Evolutionary conservation across 2,329 filamentous ascomycete species (phyloP).

Genomic region (Colletotrichum eleusines): DNA sequence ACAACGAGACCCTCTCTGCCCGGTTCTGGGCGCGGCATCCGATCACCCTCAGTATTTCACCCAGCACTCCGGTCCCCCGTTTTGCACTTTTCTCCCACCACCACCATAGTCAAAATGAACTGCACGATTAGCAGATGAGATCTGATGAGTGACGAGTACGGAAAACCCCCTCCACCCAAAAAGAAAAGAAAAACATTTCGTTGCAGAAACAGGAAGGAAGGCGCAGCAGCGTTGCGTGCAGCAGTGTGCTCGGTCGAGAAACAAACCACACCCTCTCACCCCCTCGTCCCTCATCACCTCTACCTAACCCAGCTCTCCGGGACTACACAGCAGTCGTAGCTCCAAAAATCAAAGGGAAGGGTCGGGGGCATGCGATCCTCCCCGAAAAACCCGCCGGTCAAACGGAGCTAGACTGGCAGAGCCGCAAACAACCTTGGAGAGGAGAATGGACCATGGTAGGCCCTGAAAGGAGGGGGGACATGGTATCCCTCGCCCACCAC

Average conservation of each 20-base stretch:
- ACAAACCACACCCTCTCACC: not conserved
- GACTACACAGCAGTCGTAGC: slow-evolving; percentile 8
- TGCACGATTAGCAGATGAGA: slow-evolving; percentile 18
- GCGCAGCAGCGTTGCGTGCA: slow-evolving; percentile 9
- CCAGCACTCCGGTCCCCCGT: not conserved
- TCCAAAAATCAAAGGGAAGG: not conserved
- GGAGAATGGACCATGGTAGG: not conserved
- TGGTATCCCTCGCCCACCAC: slow-evolving; percentile 8
- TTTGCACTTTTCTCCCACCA: slow-evolving; percentile 11
- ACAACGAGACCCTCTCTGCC: not conserved
- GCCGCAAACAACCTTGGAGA: not conserved
- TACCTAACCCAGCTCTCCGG: not conserved
- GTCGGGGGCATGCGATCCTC: slow-evolving; percentile 13
- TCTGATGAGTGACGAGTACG: slow-evolving; percentile 2
- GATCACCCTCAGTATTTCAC: slow-evolving; percentile 10
- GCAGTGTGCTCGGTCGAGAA: not conserved
- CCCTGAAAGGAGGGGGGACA: not conserved
- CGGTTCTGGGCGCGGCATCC: not conserved
- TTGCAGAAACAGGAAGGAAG: slow-evolving; percentile 2
- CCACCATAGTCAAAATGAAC: not conserved
- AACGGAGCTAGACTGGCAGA: not conserved
- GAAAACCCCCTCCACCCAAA: too few relatives aligned
- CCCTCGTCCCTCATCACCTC: not conserved
- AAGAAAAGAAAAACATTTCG: not conserved
- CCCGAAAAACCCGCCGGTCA: not conserved